Evolutionary conservation across 208 protist species (phyloP).

Genomic region (Crithidia acanthocephali): DNA sequence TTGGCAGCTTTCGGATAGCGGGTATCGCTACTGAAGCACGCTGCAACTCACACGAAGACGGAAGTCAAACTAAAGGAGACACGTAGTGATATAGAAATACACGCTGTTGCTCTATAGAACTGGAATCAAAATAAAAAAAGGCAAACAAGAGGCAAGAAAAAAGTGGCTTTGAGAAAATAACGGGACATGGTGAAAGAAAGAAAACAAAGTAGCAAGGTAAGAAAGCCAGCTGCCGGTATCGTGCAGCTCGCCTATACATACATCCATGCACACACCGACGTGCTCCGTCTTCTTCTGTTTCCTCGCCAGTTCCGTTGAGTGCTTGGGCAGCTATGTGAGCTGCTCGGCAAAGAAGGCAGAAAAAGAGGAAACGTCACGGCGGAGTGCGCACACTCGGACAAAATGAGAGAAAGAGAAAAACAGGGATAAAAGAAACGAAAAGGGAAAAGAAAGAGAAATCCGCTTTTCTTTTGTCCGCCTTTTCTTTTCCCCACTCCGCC

Average conservation of each 20-base stretch:
- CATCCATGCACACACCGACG: neutral
- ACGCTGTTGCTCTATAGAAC: slow-evolving; percentile 10
- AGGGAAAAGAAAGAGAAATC: too few species aligned
- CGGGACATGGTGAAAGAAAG: slow-evolving; percentile 7
- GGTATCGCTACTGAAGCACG: too few species aligned
- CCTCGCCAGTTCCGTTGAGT: neutral
- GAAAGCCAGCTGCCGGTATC: slow-evolving; percentile 9
- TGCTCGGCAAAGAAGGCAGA: too few species aligned
- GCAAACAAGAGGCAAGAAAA: neutral
- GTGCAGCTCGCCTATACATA: slow-evolving; percentile 12
- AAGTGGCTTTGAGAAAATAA: slow-evolving; percentile 6
- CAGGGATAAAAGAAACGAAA: neutral
- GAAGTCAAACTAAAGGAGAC: neutral
- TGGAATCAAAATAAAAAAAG: slow-evolving; percentile 15
- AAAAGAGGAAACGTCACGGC: too few species aligned
- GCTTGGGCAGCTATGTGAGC: too few species aligned
- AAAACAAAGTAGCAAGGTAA: slow-evolving; percentile 15
- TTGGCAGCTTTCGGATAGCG: too few species aligned
- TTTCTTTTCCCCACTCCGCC: too few species aligned
- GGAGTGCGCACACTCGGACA: neutral
- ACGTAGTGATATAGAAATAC: neutral
- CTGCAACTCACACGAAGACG: too few species aligned
- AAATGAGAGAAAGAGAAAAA: neutral
- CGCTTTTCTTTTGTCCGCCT: too few species aligned
- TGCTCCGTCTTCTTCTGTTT: neutral